Evolutionary conservation across 176 grass and related monocot genomes (phyloP).

Genomic region (Musa itinerans): DNA sequence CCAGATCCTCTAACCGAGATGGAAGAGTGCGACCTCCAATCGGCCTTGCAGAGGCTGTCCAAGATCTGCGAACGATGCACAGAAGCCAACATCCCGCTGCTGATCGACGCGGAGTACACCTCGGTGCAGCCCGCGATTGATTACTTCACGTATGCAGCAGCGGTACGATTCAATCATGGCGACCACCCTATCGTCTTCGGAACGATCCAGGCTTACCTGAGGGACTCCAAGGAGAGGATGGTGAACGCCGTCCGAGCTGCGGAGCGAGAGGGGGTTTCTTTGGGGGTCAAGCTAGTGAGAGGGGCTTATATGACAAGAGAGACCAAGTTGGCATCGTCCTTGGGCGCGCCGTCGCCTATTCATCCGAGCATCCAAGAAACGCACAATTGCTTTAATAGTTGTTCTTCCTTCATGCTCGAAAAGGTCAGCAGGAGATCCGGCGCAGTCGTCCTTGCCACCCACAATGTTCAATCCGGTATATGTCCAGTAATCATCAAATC

Average conservation of each 20-base stretch:
- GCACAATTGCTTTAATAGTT: constrained; percentile 76
- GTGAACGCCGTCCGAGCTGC: constrained; percentile 33
- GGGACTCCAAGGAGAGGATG: constrained; percentile 58
- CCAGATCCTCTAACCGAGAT: constrained; percentile 42
- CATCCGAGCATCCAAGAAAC: constrained; percentile 65
- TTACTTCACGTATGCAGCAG: constrained; percentile 72
- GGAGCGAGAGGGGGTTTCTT: constrained; percentile 35
- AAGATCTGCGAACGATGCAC: constrained; percentile 45
- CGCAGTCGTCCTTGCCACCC: constrained; percentile 66
- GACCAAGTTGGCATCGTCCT: constrained; percentile 29
- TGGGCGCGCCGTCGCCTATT: constrained; percentile 68
- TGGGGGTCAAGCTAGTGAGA: constrained; percentile 79
- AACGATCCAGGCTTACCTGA: constrained; percentile 85
- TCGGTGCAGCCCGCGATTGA: constrained; percentile 83
- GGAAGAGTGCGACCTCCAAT: constrained; percentile 51
- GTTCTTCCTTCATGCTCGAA: constrained; percentile 69
- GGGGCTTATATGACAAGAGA: constrained; percentile 90
- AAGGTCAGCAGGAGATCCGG: constrained; percentile 48
- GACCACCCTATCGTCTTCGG: constrained; percentile 45
- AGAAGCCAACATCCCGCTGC: constrained; percentile 45
- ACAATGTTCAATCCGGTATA: constrained; percentile 59
- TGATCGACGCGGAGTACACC: constrained; percentile 88
- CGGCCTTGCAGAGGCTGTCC: constrained; percentile 48
- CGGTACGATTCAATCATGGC: constrained; percentile 38
- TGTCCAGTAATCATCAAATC: neutral